These are phyloP conservation scores for Agaricales sp. DNA, from an alignment of 1,284 basidiomycete species.

Conservation along the genomic window DNA sequence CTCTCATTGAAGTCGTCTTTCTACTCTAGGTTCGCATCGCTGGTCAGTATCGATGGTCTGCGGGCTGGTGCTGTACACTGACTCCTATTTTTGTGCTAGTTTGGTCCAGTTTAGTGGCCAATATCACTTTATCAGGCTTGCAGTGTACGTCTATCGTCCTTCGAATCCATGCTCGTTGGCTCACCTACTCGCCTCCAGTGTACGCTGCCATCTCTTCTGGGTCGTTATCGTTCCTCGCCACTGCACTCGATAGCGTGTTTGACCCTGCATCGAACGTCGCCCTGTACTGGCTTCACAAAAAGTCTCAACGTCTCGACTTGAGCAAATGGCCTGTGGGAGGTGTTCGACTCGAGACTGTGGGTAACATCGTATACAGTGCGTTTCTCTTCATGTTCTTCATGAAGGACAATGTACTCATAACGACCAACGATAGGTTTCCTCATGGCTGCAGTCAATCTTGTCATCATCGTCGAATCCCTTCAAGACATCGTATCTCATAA, in stretches of 20 bases:
- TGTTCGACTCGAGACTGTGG: conserved; percentile 50
- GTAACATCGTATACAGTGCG: conserved; percentile 43
- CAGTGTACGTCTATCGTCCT: conserved; percentile 22
- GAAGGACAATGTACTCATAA: background rate
- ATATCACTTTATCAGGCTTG: conserved; percentile 36
- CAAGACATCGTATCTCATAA: conserved; percentile 41
- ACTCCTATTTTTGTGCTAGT: conserved; percentile 38
- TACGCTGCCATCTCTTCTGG: conserved; percentile 53
- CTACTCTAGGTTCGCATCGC: background rate
- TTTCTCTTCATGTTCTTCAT: background rate
- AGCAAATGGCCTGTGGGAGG: conserved; percentile 66
- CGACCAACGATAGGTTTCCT: conserved; percentile 19
- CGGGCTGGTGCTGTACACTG: background rate
- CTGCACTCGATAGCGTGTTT: conserved; percentile 55
- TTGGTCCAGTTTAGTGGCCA: conserved; percentile 45
- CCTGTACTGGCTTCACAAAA: conserved; percentile 49
- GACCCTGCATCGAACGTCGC: conserved; percentile 60
- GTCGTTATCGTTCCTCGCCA: conserved; percentile 61
- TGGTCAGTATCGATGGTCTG: background rate
- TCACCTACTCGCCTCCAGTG: background rate
- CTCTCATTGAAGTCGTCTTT: conserved; percentile 14
- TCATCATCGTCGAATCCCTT: conserved; percentile 53
- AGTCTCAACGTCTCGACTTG: conserved; percentile 39
- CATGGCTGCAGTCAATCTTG: conserved; percentile 43
- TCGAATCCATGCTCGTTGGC: background rate